Base-by-base conservation (phyloP, 495 filamentous ascomycete species). In the Thozetella sp. region DNA sequence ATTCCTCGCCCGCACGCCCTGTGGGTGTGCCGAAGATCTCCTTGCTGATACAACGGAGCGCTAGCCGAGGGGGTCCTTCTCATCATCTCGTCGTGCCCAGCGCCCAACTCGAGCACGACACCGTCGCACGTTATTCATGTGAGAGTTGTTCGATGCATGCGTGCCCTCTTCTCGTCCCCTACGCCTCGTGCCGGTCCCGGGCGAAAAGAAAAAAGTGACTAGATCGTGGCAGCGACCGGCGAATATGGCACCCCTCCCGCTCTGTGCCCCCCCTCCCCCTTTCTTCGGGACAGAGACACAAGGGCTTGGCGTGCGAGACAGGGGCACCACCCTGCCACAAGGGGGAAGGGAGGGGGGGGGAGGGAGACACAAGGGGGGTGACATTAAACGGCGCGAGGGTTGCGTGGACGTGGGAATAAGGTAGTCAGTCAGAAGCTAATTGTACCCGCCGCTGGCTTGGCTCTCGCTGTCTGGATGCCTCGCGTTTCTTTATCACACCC, bases 11-110 rank as follows among this genome's bases (percentile, higher is more conserved):
- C 43, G 20, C 43, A 48, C 43, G 9, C 3, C 43, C 3, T 48
- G 43, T 48, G 43, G 43, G 43, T 48, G 43, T 48, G n/a, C 11
- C 20, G 43, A 48, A 48, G 43, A 48, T 48, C 43, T 48, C 43
- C 20, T 48, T 10, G 43, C 43, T 48, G 4, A n/a, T 48, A 10
- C 9, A 3, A 4, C 20, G 43, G 43, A 48, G 9, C 43, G 43
- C 43, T 48, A 48, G n/a, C 43, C 43, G 43, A 48, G 9, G 3
- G 43, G 3, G 11, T n/a, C 43, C 11, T 48, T 10, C 20, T n/a
- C n/a, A 10, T 48, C n/a, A 4, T n/a, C n/a, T 37, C 15, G 12
- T n/a, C 9, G 43, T 15, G n/a, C 10, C 43, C 43, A 13, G 43
- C 43, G 12, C n/a, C 11, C 12, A 4, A n/a, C 4, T 20, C n/a